Percentiles rank a stretch among this genome's conserved stretches.
Evolutionary conservation across 2,329 filamentous ascomycete genomes (phyloP).

Genomic region (Beauveria sp.): DNA sequence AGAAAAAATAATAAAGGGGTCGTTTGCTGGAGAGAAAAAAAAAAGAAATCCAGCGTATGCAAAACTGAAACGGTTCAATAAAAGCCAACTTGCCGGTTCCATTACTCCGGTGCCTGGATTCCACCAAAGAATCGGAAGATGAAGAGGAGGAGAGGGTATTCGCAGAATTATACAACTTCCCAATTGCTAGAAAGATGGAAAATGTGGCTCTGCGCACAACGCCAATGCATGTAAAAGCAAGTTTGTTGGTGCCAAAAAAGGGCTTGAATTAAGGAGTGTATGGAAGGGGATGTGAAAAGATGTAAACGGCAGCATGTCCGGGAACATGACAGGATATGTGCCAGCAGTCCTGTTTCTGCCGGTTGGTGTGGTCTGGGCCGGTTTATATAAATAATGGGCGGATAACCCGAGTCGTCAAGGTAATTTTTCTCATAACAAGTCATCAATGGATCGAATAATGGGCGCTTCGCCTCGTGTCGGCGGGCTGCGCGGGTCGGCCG

Average conservation of each 20-base stretch:
- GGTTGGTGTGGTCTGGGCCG: neutral
- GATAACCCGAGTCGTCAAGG: neutral
- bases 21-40: neutral
- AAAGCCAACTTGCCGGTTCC: slow-evolving; percentile 10
- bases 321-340: neutral
- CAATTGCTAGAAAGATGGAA: neutral
- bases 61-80: neutral
- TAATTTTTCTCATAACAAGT: slow-evolving; percentile 50
- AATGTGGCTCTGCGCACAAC: slow-evolving; percentile 8
- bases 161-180: neutral
- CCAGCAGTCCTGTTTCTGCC: slow-evolving; percentile 9
- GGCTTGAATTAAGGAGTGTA: neutral
- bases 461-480: slow-evolving; percentile 66
- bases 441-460: slow-evolving; percentile 71
- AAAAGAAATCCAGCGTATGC: neutral
- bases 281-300: neutral
- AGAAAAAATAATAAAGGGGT: neutral
- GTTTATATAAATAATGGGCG: neutral
- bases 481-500: slow-evolving; percentile 64
- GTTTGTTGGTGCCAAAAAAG: neutral
- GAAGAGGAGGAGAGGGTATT: neutral
- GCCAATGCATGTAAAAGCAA: slow-evolving; percentile 12
- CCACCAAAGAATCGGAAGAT: neutral
- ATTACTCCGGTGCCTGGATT: neutral
- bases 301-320: neutral